Base-by-base conservation (phyloP, 352 stramenopile species). In the Phytophthora kernoviae region DNA sequence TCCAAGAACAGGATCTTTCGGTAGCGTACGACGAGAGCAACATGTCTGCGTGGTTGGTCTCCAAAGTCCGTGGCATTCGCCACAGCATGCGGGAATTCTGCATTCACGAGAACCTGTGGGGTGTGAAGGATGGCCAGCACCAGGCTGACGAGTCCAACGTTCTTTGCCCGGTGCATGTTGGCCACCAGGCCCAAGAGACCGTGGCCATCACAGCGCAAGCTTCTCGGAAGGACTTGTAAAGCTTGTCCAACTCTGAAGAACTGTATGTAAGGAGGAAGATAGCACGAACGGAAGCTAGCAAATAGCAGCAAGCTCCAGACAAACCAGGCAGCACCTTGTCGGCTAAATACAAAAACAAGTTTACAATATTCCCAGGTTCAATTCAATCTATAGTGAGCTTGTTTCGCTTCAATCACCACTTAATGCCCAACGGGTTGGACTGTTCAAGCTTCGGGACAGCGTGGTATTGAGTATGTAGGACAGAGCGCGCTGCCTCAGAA, bases 381-480 rank as follows among this genome's bases (percentile, higher is more conserved):
- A 53, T 61, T 67, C 44, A 20, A 30, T 62, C 39, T 62, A 60
- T 46, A 36, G 47, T 46, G 63, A 58, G 17, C n/a, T n/a, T n/a
- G n/a, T 47, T 47, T 32, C 45, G 56, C 47, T 43, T 30, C 17
- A 12, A 55, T 85, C 58, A 96, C 87, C 87, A 96, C 61, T 93
- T 94, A 72, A 96, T 96, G 39, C 87, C 87, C 9, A 96, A 65
- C 18, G 87, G 87, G 60, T 94, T 96, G 18, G 83, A 77, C 53
- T 88, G 73, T 65, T 96, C 87, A 32, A 96, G 69, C 75, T 94
- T 96, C 6, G 87, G 85, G 21, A 96, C 85, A 24, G 82, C 84
- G 58, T 94, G 87, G 54, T 92, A 96, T 45, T 75, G 75, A 21
- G 87, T 96, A 57, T 96, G 87, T 37, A 96, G 69, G 33, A 74